Conservation (phyloP, 1,284 basidiomycete genomes). For the Coniophora puteana region DNA sequence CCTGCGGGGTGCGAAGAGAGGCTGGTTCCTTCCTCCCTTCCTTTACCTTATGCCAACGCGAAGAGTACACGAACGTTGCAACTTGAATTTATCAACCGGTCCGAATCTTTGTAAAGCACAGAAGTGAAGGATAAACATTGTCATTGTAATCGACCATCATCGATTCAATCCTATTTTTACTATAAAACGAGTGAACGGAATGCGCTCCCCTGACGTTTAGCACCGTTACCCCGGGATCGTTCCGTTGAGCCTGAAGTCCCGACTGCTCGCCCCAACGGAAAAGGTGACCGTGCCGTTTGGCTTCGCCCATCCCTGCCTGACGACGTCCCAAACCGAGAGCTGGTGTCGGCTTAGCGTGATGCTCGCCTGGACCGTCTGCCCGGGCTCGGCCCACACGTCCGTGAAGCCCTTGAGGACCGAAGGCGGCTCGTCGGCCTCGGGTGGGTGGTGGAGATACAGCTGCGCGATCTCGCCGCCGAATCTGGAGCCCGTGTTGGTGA, state of each 20-base stretch:
- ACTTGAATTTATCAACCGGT: no score
- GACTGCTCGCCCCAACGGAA: constrained; percentile 44
- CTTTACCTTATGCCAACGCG: no score
- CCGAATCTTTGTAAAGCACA: no score
- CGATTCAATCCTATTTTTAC: no score
- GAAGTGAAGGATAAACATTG: no score
- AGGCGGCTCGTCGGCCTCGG: constrained; percentile 50
- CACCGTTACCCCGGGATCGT: no score
- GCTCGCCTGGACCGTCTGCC: constrained; percentile 39
- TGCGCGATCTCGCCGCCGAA: constrained; percentile 57
- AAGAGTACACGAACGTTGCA: no score
- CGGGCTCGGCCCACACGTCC: constrained; percentile 42
- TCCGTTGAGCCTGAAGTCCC: constrained; percentile 37
- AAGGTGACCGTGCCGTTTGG: constrained; percentile 35
- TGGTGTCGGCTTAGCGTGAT: constrained; percentile 57
- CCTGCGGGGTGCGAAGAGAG: no score
- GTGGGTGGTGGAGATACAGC: constrained; percentile 54
- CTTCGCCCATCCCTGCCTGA: constrained; percentile 36
- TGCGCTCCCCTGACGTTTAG: no score
- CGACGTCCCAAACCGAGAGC: constrained; percentile 51
- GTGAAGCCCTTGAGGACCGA: constrained; percentile 58
- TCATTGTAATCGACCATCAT: no score
- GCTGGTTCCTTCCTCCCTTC: no score
- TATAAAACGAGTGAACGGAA: no score
- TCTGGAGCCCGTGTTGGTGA: constrained; percentile 51